A percentile compares a stretch with the other conserved stretches of the same genome.
Evolutionary conservation across 192 early-diverging fungal genomes (phyloP).

Genomic region (Martensiomyces pterosporus): DNA sequence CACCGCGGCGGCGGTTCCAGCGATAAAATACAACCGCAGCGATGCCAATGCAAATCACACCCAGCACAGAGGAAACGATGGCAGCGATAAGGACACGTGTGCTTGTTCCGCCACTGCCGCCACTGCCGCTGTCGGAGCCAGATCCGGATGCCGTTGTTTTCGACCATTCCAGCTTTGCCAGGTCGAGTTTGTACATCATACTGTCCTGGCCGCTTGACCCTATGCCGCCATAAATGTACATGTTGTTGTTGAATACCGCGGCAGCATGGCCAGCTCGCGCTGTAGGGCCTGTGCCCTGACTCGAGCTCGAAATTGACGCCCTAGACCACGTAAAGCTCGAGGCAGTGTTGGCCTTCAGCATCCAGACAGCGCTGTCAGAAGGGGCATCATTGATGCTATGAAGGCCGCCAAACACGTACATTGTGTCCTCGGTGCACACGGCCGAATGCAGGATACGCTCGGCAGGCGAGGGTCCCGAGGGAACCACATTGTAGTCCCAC

Average conservation of each 20-base stretch:
- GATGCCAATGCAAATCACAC: constrained; percentile 42
- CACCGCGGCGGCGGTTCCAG: constrained; percentile 1
- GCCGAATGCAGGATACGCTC: constrained; percentile 62
- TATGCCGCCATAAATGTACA: constrained; percentile 70
- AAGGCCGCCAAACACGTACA: constrained; percentile 66
- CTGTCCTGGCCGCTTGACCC: constrained; percentile 53
- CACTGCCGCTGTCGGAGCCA: too few relatives aligned
- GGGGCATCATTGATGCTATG: constrained; percentile 28
- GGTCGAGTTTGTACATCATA: constrained; percentile 64
- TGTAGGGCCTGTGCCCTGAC: constrained; percentile 47
- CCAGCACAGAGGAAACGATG: constrained; percentile 46
- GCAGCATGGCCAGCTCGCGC: constrained; percentile 64
- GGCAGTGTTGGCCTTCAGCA: constrained; percentile 26
- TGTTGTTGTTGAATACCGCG: constrained; percentile 52
- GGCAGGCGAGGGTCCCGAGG: too few relatives aligned
- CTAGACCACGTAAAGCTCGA: constrained; percentile 41
- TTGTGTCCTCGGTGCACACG: constrained; percentile 59
- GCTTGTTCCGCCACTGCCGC: constrained; percentile 19
- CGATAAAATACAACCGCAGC: constrained; percentile 42
- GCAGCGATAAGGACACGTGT: constrained; percentile 50
- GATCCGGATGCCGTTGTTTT: constrained; percentile 47
- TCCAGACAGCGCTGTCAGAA: constrained; percentile 53
- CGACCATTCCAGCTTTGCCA: constrained; percentile 58
- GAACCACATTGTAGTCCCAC: constrained; percentile 33
- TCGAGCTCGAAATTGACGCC: constrained; percentile 28